Base-by-base conservation (phyloP, 2,329 filamentous ascomycete genomes). In the Lachnellula cervina region DNA sequence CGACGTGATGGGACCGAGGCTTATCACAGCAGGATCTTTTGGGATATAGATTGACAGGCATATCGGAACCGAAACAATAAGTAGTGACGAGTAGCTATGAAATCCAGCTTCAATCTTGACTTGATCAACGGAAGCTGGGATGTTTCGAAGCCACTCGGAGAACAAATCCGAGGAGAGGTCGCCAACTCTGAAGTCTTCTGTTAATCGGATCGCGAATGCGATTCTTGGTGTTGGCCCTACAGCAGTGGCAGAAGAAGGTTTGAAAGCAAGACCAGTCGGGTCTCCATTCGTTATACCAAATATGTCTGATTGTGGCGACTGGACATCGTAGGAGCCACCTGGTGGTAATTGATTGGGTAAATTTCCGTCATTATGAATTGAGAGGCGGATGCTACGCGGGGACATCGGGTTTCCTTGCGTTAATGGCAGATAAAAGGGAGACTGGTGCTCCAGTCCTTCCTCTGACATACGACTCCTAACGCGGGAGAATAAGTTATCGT, bases 81-180 rank as follows among this genome's bases (percentile, higher is more conserved):
- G 55, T 8, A 65, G 51, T 16, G 60, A 59, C 2, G 63, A 59
- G 32, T 57, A 58, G 38, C 59, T 63, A 17, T 61, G 59, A 44
- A 62, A 63, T 4, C 55, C 62, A 14, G 62, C 63, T 56, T 64
- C 63, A 34, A 64, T 59, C 13, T 61, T 65, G 14, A 65, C 62
- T 37, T 63, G 61, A 25, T 60, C 58, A 3, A 59, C 51, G 5
- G 59, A 50, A 21, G 57, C 45, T 9, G 63, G 62, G 6, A 64
- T 56, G 34, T 60, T 55, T 28, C 55, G 56, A 3, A 65, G 34
- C 59, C 60, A 62, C 17, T 64, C 55, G n/a, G 52, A 52, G 43
- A 65, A 62, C 14, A 60, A 49, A 52, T 63, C 52, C 2, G 56
- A 54, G 1, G 59, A 61, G 3, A 62, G 38, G 37, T 64, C 59